Evolutionary conservation across 1,139 yeast species (phyloP).

Genomic region (Kluyveromyces marxianus): DNA sequence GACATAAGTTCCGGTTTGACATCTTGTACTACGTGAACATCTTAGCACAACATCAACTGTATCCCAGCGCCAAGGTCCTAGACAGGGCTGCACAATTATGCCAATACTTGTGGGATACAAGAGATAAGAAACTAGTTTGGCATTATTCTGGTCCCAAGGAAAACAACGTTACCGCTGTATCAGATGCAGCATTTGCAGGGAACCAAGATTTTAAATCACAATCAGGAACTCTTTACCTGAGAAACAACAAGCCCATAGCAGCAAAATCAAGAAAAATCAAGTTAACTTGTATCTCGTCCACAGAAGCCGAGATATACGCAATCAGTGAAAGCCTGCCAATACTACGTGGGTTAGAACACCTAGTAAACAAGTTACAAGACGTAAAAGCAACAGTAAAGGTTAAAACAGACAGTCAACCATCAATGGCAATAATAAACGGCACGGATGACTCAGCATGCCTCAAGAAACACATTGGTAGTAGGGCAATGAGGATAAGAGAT

Average conservation of each 20-base stretch:
- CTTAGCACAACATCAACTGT: constrained; percentile 6
- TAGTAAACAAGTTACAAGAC: neutral
- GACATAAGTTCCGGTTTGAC: constrained; percentile 8
- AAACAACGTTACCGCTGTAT: neutral
- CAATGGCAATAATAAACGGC: constrained; percentile 2
- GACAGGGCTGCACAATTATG: neutral
- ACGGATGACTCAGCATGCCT: constrained; percentile 4
- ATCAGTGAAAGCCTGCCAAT: constrained; percentile 3
- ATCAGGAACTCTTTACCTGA: neutral
- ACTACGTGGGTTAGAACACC: constrained; percentile 1
- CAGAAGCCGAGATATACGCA: constrained; percentile 7
- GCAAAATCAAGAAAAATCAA: constrained; percentile 3
- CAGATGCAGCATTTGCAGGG: constrained; percentile 1
- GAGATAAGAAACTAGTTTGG: constrained; percentile 1
- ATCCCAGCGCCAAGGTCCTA: neutral
- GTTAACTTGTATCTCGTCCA: constrained; percentile 7
- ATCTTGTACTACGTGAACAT: constrained; percentile 8
- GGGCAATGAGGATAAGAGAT: constrained; percentile 8
- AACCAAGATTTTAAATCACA: constrained; percentile 1
- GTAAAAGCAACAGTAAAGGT: neutral
- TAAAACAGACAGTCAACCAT: constrained; percentile 7
- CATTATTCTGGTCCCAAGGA: neutral
- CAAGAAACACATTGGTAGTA: constrained; percentile 8
- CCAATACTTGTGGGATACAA: constrained; percentile 4
- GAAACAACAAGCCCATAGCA: constrained; percentile 3